Evolutionary conservation across 768 basidiomycete genomes (phyloP).

Genomic region (Jaapia argillacea): DNA sequence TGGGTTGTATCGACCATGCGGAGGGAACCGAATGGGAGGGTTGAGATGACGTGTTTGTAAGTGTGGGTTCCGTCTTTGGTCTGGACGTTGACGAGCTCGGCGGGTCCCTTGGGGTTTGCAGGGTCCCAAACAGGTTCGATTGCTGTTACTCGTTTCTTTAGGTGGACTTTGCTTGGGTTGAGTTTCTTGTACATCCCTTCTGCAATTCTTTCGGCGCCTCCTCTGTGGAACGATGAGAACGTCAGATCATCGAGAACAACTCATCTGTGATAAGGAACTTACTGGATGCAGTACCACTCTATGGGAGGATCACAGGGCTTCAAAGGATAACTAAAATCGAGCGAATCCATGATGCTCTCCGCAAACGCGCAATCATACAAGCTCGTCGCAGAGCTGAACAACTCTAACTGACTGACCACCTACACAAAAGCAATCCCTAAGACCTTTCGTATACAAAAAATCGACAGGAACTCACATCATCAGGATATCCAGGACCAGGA

Average conservation of each 20-base stretch:
- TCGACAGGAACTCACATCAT: too few relatives aligned
- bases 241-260: too few relatives aligned
- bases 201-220: too few relatives aligned
- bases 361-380: neutral
- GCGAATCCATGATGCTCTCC: neutral
- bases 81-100: neutral
- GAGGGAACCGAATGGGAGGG: constrained; percentile 21
- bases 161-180: neutral
- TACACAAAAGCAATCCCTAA: neutral
- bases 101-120: neutral
- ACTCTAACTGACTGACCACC: neutral
- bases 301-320: neutral
- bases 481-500: too few relatives aligned
- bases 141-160: neutral
- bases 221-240: too few relatives aligned
- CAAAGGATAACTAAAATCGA: neutral
- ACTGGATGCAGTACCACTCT: constrained; percentile 17
- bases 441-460: too few relatives aligned
- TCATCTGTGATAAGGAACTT: constrained; percentile 5
- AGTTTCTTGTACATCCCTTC: too few relatives aligned
- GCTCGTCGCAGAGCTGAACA: neutral
- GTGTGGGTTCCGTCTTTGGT: neutral
- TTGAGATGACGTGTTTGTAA: constrained; percentile 17
- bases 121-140: neutral
- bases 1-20: constrained; percentile 18